Base-by-base conservation (phyloP, 768 basidiomycete genomes). In the Macrolepiota dolichaula region DNA sequence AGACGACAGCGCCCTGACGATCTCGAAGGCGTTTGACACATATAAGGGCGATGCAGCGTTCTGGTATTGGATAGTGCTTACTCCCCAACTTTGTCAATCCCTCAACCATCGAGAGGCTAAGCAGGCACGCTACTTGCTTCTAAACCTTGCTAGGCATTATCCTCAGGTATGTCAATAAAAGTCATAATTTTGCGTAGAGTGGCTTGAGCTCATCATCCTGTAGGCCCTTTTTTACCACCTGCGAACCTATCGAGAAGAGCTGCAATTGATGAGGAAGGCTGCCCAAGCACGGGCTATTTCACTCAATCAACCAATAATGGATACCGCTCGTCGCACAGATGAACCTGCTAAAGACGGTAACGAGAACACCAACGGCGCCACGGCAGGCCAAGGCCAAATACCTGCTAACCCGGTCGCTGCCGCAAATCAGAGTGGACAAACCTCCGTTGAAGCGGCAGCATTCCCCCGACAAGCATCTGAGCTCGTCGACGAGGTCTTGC, bases 61-160 rank as follows among this genome's bases (percentile, higher is more conserved):
- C 65, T 99, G 97, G 97, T 98, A 94, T 73, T 99, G 97, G 97
- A 96, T 99, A 66, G 92, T 96, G 0, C 78, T 98, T 59, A 94
- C 97, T 49, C 97, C 97, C 3, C 96, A 99, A 69, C 82, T 99
- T 9, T 88, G 94, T 64, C 72, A 91, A 57, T 96, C 96, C 1
- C 81, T 99, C 42, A 90, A 91, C 1, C 89, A 96, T 63, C 85
- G 94, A 36, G 97, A 99, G 73, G 89, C 94, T 46, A 94, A 93
- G 68, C 94, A 96, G 70, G 96, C 95, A 2, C 85, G 94, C 19
- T 88, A 90, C 70, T 84, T 99, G 49, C 79, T 99, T 40, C 78
- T 95, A 62, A 92, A 92, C 63, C 82, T 99, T 51, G 95, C 96
- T 22, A 92, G 95, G 72, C 78, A 86, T 62, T 96, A 86, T 74